Percentiles rank a stretch among this genome's conserved stretches.
These are phyloP conservation scores for Xylaria sp. DNA, from an alignment of 2,329 filamentous ascomycete genomes.

Conservation along the genomic window DNA sequence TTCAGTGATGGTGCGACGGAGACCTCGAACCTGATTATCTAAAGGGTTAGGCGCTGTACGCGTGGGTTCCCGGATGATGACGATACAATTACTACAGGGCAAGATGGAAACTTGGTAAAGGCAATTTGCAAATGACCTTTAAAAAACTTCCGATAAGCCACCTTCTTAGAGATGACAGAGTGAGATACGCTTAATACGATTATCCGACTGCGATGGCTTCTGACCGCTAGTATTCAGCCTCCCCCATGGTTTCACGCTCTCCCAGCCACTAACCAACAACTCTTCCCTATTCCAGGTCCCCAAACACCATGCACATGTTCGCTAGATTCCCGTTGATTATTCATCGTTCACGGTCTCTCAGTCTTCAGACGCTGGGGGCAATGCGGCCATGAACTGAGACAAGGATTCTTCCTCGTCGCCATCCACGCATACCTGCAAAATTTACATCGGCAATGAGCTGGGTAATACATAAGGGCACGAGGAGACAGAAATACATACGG, in stretches of 20 bases:
- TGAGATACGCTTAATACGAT: too few relatives aligned
- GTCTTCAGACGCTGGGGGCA: neutral
- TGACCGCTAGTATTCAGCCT: neutral
- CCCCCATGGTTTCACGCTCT: neutral
- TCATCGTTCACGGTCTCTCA: neutral
- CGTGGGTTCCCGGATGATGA: too few relatives aligned
- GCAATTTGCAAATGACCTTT: too few relatives aligned
- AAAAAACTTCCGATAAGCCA: too few relatives aligned
- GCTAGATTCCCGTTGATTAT: neutral
- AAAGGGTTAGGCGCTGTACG: too few relatives aligned
- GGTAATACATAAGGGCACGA: neutral
- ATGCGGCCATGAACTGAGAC: constrained; percentile 13
- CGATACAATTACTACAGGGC: too few relatives aligned
- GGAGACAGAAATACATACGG: constrained; percentile 24
- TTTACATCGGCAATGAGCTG: neutral
- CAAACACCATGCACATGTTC: neutral
- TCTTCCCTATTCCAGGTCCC: neutral
- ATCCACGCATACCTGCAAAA: constrained; percentile 24
- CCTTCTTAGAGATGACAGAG: too few relatives aligned
- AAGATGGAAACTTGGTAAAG: too few relatives aligned
- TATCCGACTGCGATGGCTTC: too few relatives aligned
- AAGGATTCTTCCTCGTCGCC: constrained; percentile 21
- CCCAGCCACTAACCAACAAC: neutral
- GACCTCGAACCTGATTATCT: too few relatives aligned
- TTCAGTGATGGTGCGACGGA: too few relatives aligned